Evolutionary conservation across 768 basidiomycete species (phyloP).

Genomic region (Harrya chromipes): DNA sequence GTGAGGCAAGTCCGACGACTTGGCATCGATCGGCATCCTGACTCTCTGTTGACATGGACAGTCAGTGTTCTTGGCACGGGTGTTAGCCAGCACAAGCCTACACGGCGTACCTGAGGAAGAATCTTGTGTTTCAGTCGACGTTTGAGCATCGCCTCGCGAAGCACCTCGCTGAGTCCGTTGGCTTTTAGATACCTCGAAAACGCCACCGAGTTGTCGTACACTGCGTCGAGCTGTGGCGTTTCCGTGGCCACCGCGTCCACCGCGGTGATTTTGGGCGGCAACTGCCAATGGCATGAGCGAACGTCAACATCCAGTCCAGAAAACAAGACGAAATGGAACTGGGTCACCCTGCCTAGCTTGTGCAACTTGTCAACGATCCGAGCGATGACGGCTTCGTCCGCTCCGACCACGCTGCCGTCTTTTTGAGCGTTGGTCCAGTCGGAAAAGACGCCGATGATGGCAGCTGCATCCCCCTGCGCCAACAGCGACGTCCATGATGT

Average conservation of each 20-base stretch:
- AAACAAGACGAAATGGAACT: background rate
- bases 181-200: conserved; percentile 34
- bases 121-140: conserved; percentile 31
- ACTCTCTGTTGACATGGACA: conserved; percentile 7
- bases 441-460: conserved; percentile 41
- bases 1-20: conserved; percentile 32
- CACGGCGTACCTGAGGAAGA: conserved; percentile 40
- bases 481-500: conserved; percentile 38
- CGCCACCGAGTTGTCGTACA: conserved; percentile 41
- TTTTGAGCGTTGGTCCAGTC: conserved; percentile 34
- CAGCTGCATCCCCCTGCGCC: conserved; percentile 23
- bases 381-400: conserved; percentile 9
- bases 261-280: conserved; percentile 11
- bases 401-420: conserved; percentile 11
- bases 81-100: background rate
- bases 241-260: conserved; percentile 3
- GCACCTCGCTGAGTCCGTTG: conserved; percentile 17
- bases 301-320: background rate
- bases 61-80: background rate
- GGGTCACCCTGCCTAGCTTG: conserved; percentile 20
- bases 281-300: conserved; percentile 9
- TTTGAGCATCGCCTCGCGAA: conserved; percentile 21
- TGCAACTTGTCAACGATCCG: conserved; percentile 13
- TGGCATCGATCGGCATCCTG: conserved; percentile 28
- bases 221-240: conserved; percentile 9